A percentile compares a stretch with the other conserved stretches of the same genome.
Evolutionary conservation across 768 basidiomycete genomes (phyloP).

Genomic region (Albatrellus ellisii): DNA sequence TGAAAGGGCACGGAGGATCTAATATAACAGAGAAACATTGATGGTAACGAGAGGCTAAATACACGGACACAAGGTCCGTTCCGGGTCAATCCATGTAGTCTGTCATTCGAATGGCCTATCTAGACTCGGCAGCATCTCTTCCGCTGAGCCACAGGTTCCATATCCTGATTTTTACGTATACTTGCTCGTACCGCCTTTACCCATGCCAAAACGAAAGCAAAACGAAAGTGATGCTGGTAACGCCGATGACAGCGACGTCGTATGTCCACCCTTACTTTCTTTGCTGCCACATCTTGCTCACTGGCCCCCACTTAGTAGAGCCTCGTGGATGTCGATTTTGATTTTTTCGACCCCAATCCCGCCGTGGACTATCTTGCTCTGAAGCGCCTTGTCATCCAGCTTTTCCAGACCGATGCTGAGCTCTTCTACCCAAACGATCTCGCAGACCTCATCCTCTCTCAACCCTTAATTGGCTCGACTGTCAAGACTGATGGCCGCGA

Average conservation of each 20-base stretch:
- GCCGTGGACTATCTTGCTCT: conserved; percentile 78
- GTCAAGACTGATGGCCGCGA: conserved; percentile 86
- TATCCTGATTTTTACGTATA: too few species aligned
- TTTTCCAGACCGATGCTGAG: conserved; percentile 66
- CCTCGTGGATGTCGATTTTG: conserved; percentile 81
- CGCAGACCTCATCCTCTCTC: conserved; percentile 64
- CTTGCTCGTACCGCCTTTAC: too few species aligned
- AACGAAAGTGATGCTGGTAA: conserved; percentile 22
- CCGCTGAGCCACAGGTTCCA: too few species aligned
- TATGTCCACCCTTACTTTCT: conserved; percentile 22
- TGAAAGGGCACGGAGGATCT: too few species aligned
- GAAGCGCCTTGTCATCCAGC: conserved; percentile 56
- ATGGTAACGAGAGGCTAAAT: too few species aligned
- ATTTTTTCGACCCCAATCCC: conserved; percentile 84
- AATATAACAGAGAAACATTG: too few species aligned
- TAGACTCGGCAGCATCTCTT: too few species aligned
- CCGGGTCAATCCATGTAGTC: too few species aligned
- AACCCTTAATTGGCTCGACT: conserved; percentile 72
- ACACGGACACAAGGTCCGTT: too few species aligned
- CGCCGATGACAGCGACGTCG: conserved; percentile 26
- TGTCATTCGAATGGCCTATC: too few species aligned
- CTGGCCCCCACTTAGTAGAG: conserved; percentile 26
- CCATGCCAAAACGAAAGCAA: conserved; percentile 50
- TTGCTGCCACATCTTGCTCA: not conserved
- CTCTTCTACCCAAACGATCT: conserved; percentile 58